Evolutionary conservation across 1,139 yeast species (phyloP), one percentile per base, ranked within the genome.

Genomic region (Pichia sp.): DNA sequence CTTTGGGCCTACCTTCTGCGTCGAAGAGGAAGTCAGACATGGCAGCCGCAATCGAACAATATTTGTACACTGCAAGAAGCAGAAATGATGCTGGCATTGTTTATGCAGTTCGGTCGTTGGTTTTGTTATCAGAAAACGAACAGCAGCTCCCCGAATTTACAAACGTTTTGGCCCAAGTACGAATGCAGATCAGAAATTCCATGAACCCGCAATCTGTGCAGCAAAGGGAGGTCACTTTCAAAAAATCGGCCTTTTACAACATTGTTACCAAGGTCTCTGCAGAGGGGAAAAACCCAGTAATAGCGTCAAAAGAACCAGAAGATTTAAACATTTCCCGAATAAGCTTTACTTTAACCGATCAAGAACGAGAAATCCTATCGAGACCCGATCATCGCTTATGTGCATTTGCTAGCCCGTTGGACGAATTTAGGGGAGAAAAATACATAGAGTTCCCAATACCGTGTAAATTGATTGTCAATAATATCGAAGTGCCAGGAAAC

Each of bases 391-490:
- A 68, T 29, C 72, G 69, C 54, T 59, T 84, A 5, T 78, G 70
- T 58, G 60, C 84, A 2, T 66, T 82, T 43, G 76, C 84, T 62
- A 87, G 85, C 1, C 70, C 64, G 44, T 67, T 67, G 44, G 72
- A 66, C 53, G 65, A 59, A 36, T 55, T 61, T 10, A 59, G 63
- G 7, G 55, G 72, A 0, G 76, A 77, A 47, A 80, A 74, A 0
- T 68, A 69, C 15, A 65, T 85, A 8, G 80, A 77, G 61, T 85
- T 78, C 60, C 92, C 92, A 1, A 68, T 69, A 13, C 87, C 85
- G 1, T 71, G 81, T 47, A 87, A 82, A 61, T 69, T 85, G 4
- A 73, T 72, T 51, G 74, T 83, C 32, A 84, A 85, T 62, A 76
- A 74, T 1, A 57, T 60, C 0, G 71, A 70, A 44, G 63, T 83